These are phyloP conservation scores for Penicillium paxilli DNA, from an alignment of 495 filamentous ascomycete genomes.

Conservation along the genomic window DNA sequence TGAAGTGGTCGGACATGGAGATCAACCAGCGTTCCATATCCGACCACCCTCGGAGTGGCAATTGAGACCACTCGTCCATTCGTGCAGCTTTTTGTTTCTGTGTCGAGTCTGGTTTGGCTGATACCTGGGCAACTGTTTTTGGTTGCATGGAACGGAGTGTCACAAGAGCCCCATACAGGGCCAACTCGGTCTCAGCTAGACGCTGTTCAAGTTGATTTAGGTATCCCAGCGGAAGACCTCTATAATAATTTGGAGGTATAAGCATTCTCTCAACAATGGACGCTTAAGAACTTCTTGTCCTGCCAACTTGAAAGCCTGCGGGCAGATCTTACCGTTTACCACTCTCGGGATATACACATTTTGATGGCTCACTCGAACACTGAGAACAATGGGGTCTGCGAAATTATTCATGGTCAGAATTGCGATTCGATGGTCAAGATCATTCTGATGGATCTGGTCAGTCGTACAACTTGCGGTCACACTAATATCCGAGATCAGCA, in stretches of 20 bases:
- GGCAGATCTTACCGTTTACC: conserved; percentile 23
- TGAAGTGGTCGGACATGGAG: conserved; percentile 19
- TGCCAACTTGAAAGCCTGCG: neutral
- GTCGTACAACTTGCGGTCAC: conserved; percentile 29
- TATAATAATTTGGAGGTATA: too few species aligned
- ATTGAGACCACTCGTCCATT: conserved; percentile 28
- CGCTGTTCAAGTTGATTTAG: conserved; percentile 31
- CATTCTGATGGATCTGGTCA: neutral
- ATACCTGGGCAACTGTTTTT: conserved; percentile 6
- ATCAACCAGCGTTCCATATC: conserved; percentile 24
- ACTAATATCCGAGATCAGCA: conserved; percentile 16
- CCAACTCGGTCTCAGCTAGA: conserved; percentile 28
- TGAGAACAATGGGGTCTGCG: conserved; percentile 28
- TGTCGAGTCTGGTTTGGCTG: conserved; percentile 10
- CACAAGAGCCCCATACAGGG: conserved; percentile 26
- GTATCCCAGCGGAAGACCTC: conserved; percentile 30
- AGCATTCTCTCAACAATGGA: too few species aligned
- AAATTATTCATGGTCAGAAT: neutral
- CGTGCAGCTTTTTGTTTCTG: conserved; percentile 25
- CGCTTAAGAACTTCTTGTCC: too few species aligned
- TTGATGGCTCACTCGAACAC: conserved; percentile 26
- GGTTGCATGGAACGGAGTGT: conserved; percentile 20
- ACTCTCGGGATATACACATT: conserved; percentile 31
- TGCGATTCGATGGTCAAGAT: neutral
- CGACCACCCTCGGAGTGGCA: conserved; percentile 22